Base-by-base conservation (phyloP, 345 rosid genomes). In the Dimocarpus longan region DNA sequence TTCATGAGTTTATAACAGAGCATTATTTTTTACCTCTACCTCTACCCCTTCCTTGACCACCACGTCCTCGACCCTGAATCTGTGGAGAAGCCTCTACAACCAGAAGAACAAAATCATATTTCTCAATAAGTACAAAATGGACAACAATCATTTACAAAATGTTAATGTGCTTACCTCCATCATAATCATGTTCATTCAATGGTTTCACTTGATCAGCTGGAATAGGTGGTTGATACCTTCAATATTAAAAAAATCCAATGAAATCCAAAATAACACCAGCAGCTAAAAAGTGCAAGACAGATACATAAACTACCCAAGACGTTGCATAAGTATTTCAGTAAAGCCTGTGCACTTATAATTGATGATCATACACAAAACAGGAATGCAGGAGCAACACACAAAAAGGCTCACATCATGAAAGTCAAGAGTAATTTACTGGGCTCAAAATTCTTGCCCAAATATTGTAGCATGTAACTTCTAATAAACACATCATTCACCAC, bases 121-220 rank as follows among this genome's bases (percentile, higher is more conserved):
- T 24, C 54, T 26, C 2, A 48, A 50, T 26, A 52, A 24, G n/a
- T 18, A 22, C 28, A 48, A 28, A 50, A 28, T 54, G 56, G 56
- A 11, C 16, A 48, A 42, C n/a, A 39, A 46, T 22, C 40, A 54
- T 42, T 28, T 70, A 10, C 40, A 10, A 39, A 70, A 39, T 22
- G 15, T 22, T 16, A n/a, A 24, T 66, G 65, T 10, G 28, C 39
- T 56, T 66, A 78, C 86, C 86, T 84, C 84, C 75, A 66, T 81
- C 76, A 22, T 78, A 19, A 18, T 81, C 86, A 75, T 48, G 28
- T 71, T 81, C 86, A 78, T 43, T 64, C 67, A 60, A 62, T 16
- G 86, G 80, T 76, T 62, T 84, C 73, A 84, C 86, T 71, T 75
- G 86, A 68, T 84, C 86, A 42, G 67, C 76, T 32, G 86, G 82